Evolutionary conservation across 2,329 filamentous ascomycete species (phyloP).

Genomic region (Fusarium protoensiforme): DNA sequence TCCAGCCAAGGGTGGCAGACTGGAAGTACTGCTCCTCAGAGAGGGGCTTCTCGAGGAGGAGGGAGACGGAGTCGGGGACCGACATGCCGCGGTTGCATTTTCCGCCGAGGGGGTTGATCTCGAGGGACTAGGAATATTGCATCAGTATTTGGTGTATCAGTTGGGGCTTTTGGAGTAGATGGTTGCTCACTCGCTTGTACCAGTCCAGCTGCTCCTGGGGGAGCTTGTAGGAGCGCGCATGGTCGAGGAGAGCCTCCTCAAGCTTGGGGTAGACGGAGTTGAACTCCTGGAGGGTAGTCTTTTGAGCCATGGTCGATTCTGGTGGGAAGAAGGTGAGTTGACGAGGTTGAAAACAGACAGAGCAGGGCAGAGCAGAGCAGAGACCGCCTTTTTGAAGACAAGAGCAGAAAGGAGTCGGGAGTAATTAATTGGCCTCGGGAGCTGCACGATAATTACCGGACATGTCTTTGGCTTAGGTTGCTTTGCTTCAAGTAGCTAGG

Average conservation of each 20-base stretch:
- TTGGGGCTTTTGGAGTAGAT: not conserved
- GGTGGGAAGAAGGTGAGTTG: not conserved
- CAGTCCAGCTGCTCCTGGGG: slow-evolving; percentile 84
- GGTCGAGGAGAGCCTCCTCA: slow-evolving; percentile 81
- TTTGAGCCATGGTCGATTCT: slow-evolving; percentile 68
- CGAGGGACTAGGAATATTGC: slow-evolving; percentile 62
- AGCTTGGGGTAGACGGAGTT: slow-evolving; percentile 90
- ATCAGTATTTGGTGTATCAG: not conserved
- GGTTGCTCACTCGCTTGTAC: slow-evolving; percentile 77
- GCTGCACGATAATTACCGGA: slow-evolving; percentile 41
- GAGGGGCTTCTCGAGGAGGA: slow-evolving; percentile 79
- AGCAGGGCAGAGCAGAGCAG: not conserved
- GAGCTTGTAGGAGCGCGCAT: slow-evolving; percentile 84
- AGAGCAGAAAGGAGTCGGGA: slow-evolving; percentile 11
- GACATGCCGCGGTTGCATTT: slow-evolving; percentile 99
- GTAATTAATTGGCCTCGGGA: slow-evolving; percentile 15
- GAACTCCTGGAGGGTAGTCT: slow-evolving; percentile 85
- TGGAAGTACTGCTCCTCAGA: slow-evolving; percentile 87
- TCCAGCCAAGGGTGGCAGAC: slow-evolving; percentile 90
- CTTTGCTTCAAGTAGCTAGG: not conserved
- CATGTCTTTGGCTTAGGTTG: not conserved
- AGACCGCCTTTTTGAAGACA: slow-evolving; percentile 24
- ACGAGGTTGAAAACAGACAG: not conserved
- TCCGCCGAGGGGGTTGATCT: slow-evolving; percentile 89
- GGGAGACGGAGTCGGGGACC: slow-evolving; percentile 88